Evolutionary conservation across 495 filamentous ascomycete species (phyloP).

Genomic region (Extremus antarcticus): DNA sequence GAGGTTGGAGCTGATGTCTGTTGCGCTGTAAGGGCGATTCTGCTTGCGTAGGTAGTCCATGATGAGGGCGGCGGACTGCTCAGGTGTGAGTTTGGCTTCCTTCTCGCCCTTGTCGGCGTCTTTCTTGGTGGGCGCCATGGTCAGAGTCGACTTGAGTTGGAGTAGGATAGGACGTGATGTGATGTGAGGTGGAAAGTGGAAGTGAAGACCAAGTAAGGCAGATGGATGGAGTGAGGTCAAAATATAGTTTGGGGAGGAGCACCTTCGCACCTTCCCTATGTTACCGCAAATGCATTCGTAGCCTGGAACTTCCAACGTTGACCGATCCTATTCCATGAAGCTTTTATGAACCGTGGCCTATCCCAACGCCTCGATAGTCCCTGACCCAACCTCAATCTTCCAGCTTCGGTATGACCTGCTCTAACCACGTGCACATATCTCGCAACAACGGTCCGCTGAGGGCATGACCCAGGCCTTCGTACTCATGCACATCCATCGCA

Average conservation of each 20-base stretch:
- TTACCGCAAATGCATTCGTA: no score
- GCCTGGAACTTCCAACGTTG: neutral
- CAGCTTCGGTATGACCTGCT: conserved; percentile 22
- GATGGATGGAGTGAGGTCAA: conserved; percentile 3
- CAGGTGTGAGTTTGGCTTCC: conserved; percentile 19
- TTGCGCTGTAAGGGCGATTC: conserved; percentile 36
- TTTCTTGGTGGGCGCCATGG: conserved; percentile 44
- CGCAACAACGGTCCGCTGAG: conserved; percentile 19
- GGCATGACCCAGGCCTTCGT: conserved; percentile 27
- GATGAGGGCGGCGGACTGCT: conserved; percentile 32
- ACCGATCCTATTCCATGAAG: no score
- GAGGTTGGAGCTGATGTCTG: conserved; percentile 54
- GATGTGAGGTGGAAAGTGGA: neutral
- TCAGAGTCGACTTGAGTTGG: neutral
- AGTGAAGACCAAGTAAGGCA: neutral
- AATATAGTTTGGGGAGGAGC: neutral
- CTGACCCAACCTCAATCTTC: no score
- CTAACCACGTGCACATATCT: conserved; percentile 27
- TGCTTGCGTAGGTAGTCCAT: conserved; percentile 50
- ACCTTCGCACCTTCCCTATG: neutral
- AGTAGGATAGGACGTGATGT: neutral
- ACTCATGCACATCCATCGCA: conserved; percentile 24
- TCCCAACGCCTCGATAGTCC: no score
- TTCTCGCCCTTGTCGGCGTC: conserved; percentile 19
- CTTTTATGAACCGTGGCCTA: no score